Evolutionary conservation across 768 basidiomycete genomes (phyloP), one percentile per base, ranked within the genome.

Genomic region (Suillus bovinus): DNA sequence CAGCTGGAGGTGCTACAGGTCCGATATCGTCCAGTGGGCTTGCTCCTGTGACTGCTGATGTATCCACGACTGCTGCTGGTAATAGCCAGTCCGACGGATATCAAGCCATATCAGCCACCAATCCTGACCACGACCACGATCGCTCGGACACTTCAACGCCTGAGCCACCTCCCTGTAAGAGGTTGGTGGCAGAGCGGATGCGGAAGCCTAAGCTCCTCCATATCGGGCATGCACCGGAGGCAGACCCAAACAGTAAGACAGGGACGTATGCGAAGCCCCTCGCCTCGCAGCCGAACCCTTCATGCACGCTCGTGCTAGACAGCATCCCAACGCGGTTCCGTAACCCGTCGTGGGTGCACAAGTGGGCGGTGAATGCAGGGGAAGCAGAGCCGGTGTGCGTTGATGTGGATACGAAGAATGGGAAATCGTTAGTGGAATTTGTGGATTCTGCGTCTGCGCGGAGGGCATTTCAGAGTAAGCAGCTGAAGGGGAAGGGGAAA

Each of bases 241-340:
- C 72, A 14, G 81, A 83, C 61, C 75, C 78, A 0, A 72, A 78
- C 14, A 79, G 79, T 65, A 81, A 77, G 62, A 81, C 80, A 64
- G 82, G 82, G n/a, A 72, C 76, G 3, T 85, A 83, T 68, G 69
- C 72, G 31, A 70, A 75, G 47, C 62, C 68, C 65, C 47, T 60
- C 67, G 58, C 44, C 47, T 61, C 62, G 22, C 64, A 36, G 42
- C 83, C 84, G 46, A 80, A 81, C 64, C 81, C 81, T 6, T 73
- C 80, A 3, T 77, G 82, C 16, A 84, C 85, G 1, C 71, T 87
- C 33, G 82, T 87, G 29, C 79, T 87, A 72, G 84, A 86, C 64
- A 79, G 81, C 58, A 72, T 87, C 6, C 85, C 85, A 1, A 84
- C 82, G 63, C 68, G 76, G 4, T 76, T 79, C 65, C 81, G 84